Percentiles rank a stretch among this genome's conserved stretches.
phyloP scores from a whole-genome alignment of 169 alveolate genomes.

The Ichthyophthirius multifiliis region DNA sequence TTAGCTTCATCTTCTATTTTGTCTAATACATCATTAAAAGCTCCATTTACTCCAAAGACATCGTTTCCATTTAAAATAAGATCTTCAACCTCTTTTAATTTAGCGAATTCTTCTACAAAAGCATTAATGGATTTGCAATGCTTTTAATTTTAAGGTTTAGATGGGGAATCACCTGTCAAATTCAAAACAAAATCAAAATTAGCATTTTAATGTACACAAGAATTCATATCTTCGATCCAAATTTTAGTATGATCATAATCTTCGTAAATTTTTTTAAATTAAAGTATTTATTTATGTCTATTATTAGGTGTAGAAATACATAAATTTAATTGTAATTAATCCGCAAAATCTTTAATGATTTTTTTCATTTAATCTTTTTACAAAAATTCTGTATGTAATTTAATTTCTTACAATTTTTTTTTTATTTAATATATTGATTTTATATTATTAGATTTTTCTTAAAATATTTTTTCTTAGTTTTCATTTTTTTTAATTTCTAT shows the following conservation, averaged over 20 bases:
- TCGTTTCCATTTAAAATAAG: background rate
- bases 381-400: too few relatives aligned
- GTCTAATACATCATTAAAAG: background rate
- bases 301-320: background rate
- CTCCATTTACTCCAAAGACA: background rate
- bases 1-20: background rate
- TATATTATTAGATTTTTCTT: too few relatives aligned
- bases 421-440: too few relatives aligned
- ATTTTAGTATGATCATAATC: background rate
- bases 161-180: background rate
- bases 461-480: too few relatives aligned
- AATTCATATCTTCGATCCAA: background rate
- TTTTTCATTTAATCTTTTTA: too few relatives aligned
- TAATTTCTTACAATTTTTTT: too few relatives aligned
- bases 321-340: too few relatives aligned
- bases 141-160: background rate
- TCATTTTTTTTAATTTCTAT: too few relatives aligned
- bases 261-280: background rate
- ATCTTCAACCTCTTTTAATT: background rate
- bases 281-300: background rate
- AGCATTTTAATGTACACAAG: background rate
- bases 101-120: background rate
- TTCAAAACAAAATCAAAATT: background rate
- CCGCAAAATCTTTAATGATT: too few relatives aligned
- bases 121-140: background rate